Evolutionary conservation across 2,329 filamentous ascomycete species (phyloP), one percentile per base, ranked within the genome.

Genomic region (Monosporascus sp.): DNA sequence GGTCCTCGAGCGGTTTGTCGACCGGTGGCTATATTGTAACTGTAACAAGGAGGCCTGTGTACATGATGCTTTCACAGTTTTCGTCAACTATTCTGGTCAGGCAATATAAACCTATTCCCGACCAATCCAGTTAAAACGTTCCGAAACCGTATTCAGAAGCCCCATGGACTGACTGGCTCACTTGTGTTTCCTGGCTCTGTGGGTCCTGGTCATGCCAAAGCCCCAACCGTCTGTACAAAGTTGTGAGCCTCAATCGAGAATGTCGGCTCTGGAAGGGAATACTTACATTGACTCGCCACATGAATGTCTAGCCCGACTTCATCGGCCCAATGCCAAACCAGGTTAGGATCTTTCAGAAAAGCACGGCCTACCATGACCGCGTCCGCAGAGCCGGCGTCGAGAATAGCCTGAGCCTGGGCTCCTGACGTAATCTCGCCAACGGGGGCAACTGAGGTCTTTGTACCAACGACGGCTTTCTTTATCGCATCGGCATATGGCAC

Each of bases 381-480:
- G 60, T 87, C 84, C 14, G 86, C 66, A 1, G 71, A 73, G 2
- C 73, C 67, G 51, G 74, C 70, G 52, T 83, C 78, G 0, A 85
- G 65, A 46, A 84, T 65, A 9, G 73, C 66, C 53, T 84, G 78
- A 3, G 84, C 84, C 61, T 82, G 72, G 52, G 74, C 73, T 1
- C 78, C 84, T 20, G 75, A 74, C 27, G 75, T 80, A 60, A 87
- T 86, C 8, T 71, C 73, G 2, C 84, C 84, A 0, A 87, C 84
- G 2, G 78, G 72, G 7, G 77, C 76, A 4, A 88, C 82, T 1
- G 76, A 65, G 61, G 86, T 62, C 65, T 77, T 43, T 1, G 54
- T 84, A 54, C 87, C 82, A 0, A 86, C 86, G 0, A 92, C 81
- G 1, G 79, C 85, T 60, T 84, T 79, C 74, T 91, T 91, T 52